Conservation (phyloP, 805 yeast genomes). For the Wickerhamomyces bisporus region DNA sequence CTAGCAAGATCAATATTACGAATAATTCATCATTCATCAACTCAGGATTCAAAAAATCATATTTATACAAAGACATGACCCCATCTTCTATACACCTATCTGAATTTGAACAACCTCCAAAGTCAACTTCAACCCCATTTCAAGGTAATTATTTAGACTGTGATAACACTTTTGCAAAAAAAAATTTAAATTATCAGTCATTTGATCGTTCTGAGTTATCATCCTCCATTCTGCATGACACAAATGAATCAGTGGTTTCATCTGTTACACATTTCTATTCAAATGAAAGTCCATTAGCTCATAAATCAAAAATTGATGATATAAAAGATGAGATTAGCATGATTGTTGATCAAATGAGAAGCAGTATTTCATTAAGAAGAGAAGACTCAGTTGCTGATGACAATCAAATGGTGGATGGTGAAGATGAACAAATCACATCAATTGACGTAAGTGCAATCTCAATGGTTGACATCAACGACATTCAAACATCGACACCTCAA, state of each 20-base stretch:
- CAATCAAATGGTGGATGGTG: neutral
- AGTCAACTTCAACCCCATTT: constrained; percentile 24
- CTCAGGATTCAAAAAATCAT: neutral
- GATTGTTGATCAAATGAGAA: constrained; percentile 8
- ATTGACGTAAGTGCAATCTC: constrained; percentile 1
- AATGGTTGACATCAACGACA: neutral
- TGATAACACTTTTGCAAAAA: constrained; percentile 2
- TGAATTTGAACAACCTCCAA: constrained; percentile 23
- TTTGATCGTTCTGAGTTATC: no score
- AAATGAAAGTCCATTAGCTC: constrained; percentile 9
- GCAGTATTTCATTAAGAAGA: constrained; percentile 1
- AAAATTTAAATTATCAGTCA: neutral
- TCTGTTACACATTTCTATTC: neutral
- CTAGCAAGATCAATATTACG: neutral
- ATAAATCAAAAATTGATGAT: constrained; percentile 25
- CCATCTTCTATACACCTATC: constrained; percentile 22
- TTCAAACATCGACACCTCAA: constrained; percentile 1
- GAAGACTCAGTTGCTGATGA: neutral
- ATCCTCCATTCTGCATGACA: neutral
- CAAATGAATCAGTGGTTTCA: constrained; percentile 1
- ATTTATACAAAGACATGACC: neutral
- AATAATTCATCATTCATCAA: neutral
- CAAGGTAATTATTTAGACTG: constrained; percentile 2
- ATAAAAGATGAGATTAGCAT: constrained; percentile 8
- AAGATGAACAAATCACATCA: neutral